Evolutionary conservation across 2,329 filamentous ascomycete species (phyloP), one percentile per base, ranked within the genome.

Genomic region (Aureobasidium musti): DNA sequence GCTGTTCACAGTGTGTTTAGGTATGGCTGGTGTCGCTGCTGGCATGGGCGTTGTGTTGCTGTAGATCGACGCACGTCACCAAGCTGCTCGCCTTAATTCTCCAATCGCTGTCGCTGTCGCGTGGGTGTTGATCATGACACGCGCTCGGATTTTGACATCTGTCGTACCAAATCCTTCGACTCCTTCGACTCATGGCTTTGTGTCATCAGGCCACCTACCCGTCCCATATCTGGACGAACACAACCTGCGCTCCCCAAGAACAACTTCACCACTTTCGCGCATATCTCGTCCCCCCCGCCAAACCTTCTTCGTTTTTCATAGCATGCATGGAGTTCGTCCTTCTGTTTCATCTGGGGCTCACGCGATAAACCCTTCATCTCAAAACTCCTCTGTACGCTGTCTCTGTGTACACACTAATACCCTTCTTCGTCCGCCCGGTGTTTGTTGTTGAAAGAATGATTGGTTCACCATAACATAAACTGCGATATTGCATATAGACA

Each of bases 1-100:
- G 23, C 35, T 66, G 52, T 37, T 60, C 14, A 66, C 64, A 4
- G 53, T 26, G 19, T 26, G 33, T 13, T 3, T 66, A 33, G 64
- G 43, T 33, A 30, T 60, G n/a, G 53, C 28, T 10, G 54, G 64
- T 41, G 45, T 66, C 19, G 43, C 26, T 41, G 53, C 54, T n/a
- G 64, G 64, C 7, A 66, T 66, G 64, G 53, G 53, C 26, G 43
- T 52, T 33, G 37, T 66, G 10, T 17, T 66, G 41, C 35, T 66
- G 45, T 66, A 41, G 35, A 45, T 59, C 39, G 5, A 30, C 14
- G 14, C 23, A 59, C 23, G 54, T 30, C 54, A n/a, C 43, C n/a
- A n/a, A 35, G 54, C 54, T 45, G 54, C 54, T 43, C 21, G 54
- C 54, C 54, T 59, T 21, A 17, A 17, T 43, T 28, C 5, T 39